Evolutionary conservation across 2,329 filamentous ascomycete genomes (phyloP).

Genomic region (Xylaria sp.): DNA sequence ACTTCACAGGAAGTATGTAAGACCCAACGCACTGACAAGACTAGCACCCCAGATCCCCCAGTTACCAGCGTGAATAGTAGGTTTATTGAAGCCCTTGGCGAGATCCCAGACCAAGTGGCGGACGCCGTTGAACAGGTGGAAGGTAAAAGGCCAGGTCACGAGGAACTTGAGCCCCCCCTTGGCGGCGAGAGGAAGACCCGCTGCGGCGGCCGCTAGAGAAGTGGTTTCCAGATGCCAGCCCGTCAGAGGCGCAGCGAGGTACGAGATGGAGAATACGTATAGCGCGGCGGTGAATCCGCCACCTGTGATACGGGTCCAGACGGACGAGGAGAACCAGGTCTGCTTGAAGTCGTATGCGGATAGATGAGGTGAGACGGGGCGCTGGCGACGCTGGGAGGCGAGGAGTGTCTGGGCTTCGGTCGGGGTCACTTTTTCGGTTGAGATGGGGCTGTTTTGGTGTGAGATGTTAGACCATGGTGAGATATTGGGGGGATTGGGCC

Average conservation of each 20-base stretch:
- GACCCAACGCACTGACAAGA: constrained; percentile 55
- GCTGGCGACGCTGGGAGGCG: constrained; percentile 79
- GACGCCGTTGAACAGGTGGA: constrained; percentile 65
- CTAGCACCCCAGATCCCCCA: constrained; percentile 60
- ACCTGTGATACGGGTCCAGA: constrained; percentile 87
- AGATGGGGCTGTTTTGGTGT: constrained; percentile 58
- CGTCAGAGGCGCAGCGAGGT: constrained; percentile 80
- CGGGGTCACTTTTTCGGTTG: constrained; percentile 66
- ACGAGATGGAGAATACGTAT: constrained; percentile 83
- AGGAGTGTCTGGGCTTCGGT: constrained; percentile 72
- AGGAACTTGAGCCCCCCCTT: constrained; percentile 68
- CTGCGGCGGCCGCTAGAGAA: constrained; percentile 69
- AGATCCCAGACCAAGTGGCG: constrained; percentile 65
- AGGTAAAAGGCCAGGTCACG: constrained; percentile 68
- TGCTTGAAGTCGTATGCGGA: constrained; percentile 86
- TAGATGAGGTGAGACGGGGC: constrained; percentile 87
- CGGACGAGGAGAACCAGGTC: constrained; percentile 79
- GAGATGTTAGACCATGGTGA: constrained; percentile 15
- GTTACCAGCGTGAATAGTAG: constrained; percentile 57
- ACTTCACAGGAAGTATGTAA: constrained; percentile 60
- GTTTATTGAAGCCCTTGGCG: constrained; percentile 61
- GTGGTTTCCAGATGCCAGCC: constrained; percentile 71
- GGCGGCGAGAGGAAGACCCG: constrained; percentile 65
- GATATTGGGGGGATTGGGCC: too few species aligned
- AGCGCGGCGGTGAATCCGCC: constrained; percentile 74